Evolutionary conservation across 805 yeast genomes (phyloP).

Genomic region (Yamadazyma sp.): DNA sequence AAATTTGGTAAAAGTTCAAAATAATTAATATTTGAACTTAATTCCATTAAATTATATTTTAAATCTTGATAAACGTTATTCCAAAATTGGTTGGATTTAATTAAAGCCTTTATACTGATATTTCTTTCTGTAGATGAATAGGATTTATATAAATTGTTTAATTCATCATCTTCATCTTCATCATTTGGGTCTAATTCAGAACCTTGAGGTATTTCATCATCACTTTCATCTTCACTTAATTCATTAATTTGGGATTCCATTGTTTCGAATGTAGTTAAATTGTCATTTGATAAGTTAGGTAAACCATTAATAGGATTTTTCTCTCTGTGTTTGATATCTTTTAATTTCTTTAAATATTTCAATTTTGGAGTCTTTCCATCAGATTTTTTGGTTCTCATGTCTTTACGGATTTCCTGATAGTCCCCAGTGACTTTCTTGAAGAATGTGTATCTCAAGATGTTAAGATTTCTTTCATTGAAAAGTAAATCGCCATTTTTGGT

Average conservation of each 20-base stretch:
- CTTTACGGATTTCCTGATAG: constrained; percentile 7
- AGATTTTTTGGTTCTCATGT: constrained; percentile 4
- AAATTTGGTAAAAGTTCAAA: constrained; percentile 20
- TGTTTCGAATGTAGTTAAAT: constrained; percentile 2
- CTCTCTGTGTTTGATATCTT: constrained; percentile 7
- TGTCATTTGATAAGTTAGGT: constrained; percentile 7
- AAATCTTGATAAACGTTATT: constrained; percentile 29
- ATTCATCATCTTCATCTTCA: constrained; percentile 3
- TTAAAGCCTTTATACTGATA: constrained; percentile 9
- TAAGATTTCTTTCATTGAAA: constrained; percentile 11
- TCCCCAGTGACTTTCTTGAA: constrained; percentile 10
- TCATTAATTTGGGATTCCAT: constrained; percentile 2
- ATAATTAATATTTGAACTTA: constrained; percentile 12
- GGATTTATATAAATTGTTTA: constrained; percentile 5
- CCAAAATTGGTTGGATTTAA: constrained; percentile 24
- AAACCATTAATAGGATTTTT: constrained; percentile 6
- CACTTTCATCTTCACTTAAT: background rate
- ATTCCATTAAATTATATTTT: constrained; percentile 18
- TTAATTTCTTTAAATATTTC: constrained; percentile 11
- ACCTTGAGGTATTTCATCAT: constrained; percentile 1
- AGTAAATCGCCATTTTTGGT: constrained; percentile 7
- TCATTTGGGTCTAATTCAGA: constrained; percentile 2
- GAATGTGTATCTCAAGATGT: constrained; percentile 13
- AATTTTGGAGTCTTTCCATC: constrained; percentile 10
- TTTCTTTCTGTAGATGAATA: constrained; percentile 3